phyloP scores from a whole-genome alignment of 2,329 filamentous ascomycete species.

The Fonsecaea monophora region DNA sequence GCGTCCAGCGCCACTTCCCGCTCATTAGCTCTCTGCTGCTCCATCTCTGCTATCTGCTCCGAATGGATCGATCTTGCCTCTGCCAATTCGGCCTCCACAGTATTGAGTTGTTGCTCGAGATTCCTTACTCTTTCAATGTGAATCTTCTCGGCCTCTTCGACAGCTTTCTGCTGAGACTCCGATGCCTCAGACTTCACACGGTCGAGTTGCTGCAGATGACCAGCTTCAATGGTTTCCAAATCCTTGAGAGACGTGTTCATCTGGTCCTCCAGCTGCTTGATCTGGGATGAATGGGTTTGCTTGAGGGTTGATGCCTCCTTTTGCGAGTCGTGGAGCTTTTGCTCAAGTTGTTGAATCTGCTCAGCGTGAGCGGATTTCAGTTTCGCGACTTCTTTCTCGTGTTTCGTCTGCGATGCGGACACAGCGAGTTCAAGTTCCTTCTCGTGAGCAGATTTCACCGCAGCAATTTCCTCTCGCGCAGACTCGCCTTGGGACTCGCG shows the following conservation, averaged over 20 bases:
- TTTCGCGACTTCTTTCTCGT: constrained; percentile 22
- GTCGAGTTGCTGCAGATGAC: constrained; percentile 32
- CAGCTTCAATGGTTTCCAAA: constrained; percentile 31
- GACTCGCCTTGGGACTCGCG: constrained; percentile 13
- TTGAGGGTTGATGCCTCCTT: constrained; percentile 38
- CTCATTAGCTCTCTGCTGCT: constrained; percentile 40
- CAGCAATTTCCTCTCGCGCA: constrained; percentile 26
- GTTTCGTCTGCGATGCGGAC: constrained; percentile 17
- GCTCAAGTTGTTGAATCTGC: constrained; percentile 46
- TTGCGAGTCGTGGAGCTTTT: constrained; percentile 46
- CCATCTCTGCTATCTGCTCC: constrained; percentile 45
- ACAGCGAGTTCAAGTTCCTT: constrained; percentile 24
- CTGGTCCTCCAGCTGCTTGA: constrained; percentile 35
- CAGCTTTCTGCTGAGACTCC: constrained; percentile 25
- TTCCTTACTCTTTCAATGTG: constrained; percentile 26
- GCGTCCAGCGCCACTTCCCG: constrained; percentile 27
- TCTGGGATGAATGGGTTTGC: constrained; percentile 31
- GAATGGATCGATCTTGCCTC: constrained; percentile 42
- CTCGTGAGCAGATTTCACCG: constrained; percentile 27
- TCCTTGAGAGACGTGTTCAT: constrained; percentile 32
- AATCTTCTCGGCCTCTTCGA: constrained; percentile 28
- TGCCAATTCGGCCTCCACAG: constrained; percentile 27
- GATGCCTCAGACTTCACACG: constrained; percentile 27
- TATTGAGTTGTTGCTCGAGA: constrained; percentile 29
- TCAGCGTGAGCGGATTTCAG: constrained; percentile 43